A percentile compares a stretch with the other conserved stretches of the same genome.
phyloP scores from a whole-genome alignment of 2,329 filamentous ascomycete species.

The Uncinocarpus reesii region DNA sequence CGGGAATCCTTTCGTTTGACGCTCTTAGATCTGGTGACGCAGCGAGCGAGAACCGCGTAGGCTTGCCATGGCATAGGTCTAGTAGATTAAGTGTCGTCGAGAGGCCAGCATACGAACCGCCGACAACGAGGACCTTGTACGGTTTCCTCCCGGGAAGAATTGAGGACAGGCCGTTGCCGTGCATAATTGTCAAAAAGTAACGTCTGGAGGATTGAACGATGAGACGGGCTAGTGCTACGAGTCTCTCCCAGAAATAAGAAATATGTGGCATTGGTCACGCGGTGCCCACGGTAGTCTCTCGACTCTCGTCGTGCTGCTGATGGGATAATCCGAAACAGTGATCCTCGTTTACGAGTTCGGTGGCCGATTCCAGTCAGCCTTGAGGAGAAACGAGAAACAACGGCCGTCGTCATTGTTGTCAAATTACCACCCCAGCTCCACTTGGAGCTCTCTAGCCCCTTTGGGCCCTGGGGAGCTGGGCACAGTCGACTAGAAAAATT shows the following conservation, averaged over 20 bases:
- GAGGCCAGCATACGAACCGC: slow-evolving; percentile 60
- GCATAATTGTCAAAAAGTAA: slow-evolving; percentile 5
- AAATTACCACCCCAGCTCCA: neutral
- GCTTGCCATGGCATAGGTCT: slow-evolving; percentile 51
- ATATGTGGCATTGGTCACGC: slow-evolving; percentile 4
- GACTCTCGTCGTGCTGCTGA: neutral
- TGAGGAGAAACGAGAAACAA: no score
- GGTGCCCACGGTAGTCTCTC: no score
- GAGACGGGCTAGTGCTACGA: neutral
- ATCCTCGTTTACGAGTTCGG: no score
- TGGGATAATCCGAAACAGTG: no score
- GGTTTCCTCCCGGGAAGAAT: slow-evolving; percentile 9
- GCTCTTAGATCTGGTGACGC: slow-evolving; percentile 15
- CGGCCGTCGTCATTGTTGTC: neutral
- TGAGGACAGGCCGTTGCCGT: neutral
- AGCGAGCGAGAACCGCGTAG: slow-evolving; percentile 31
- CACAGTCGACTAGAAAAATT: neutral
- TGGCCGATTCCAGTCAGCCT: no score
- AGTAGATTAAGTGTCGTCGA: slow-evolving; percentile 56
- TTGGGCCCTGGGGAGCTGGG: neutral
- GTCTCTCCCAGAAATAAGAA: slow-evolving; percentile 1
- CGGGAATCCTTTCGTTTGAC: slow-evolving; percentile 36
- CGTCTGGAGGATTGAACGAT: slow-evolving; percentile 1
- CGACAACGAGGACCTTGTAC: slow-evolving; percentile 54
- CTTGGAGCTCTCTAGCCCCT: neutral